Base-by-base conservation (phyloP, 768 basidiomycete genomes). In the Pleurotus sapidus region DNA sequence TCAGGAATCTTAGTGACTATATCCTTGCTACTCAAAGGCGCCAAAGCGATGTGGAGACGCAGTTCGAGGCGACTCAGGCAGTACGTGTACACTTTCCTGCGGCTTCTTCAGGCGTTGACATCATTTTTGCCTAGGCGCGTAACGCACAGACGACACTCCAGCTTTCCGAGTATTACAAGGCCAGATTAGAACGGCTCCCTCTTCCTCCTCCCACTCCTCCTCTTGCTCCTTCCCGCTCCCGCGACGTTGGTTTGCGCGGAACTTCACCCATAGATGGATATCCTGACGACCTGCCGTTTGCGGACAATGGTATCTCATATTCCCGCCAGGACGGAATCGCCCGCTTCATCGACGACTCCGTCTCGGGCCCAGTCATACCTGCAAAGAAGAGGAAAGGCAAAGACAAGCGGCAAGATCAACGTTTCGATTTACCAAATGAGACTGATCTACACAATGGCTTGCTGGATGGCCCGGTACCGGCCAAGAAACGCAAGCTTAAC, bases 21-120 rank as follows among this genome's bases (percentile, higher is more conserved):
- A 77, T 84, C 53, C 66, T 86, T 27, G 86, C 90, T 64, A 89
- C 88, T 5, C 84, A 87, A 65, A 85, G 84, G 66, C 83, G 90
- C 49, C 83, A 85, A 69, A 83, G 81, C 50, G 86, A 89, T 61
- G 81, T 93, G 4, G 86, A 86, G 58, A 80, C 84, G 48, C 89
- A 83, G 77, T 93, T 91, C 62, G 84, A 89, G 65, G 77, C 79
- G 24, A 86, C 64, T 90, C 91, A 65, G 68, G 80, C 69, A 55
- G 46, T 24, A 55, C 20, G 46, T 15, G 12, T 34, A 34, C 30
- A 34, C 9, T 7, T 47, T 46, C 30, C 50, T 55, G 8, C 47
- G 11, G 40, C 51, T 46, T 46, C 38, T 45, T 43, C 30, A 30
- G 1, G 15, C 37, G 1, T 42, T 49, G 45, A 45, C 18, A 46